These are phyloP conservation scores for Ampelomyces quisqualis DNA, from an alignment of 2,329 filamentous ascomycete species.

Conservation along the genomic window DNA sequence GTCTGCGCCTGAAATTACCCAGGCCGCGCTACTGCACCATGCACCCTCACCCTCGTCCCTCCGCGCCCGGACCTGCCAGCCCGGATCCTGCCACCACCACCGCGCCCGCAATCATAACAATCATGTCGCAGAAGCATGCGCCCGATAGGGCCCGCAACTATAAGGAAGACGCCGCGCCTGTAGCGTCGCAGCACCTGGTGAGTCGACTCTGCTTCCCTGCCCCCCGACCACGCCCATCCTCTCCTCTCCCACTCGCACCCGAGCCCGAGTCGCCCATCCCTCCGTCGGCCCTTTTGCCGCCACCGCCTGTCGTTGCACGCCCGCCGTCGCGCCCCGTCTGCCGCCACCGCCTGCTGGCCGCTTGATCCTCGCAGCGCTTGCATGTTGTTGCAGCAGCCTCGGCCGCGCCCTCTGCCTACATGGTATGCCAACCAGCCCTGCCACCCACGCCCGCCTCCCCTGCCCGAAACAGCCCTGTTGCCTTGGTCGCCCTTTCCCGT, in stretches of 20 bases:
- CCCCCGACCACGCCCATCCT: conserved; percentile 15
- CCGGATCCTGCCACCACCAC: conserved; percentile 37
- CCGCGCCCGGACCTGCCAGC: conserved; percentile 34
- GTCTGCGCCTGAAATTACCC: conserved; percentile 40
- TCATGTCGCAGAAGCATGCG: conserved; percentile 44
- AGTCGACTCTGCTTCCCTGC: conserved; percentile 45
- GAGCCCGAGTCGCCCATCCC: conserved; percentile 17
- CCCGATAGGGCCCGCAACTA: conserved; percentile 47
- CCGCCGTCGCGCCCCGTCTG: conserved; percentile 25
- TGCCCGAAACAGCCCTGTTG: conserved; percentile 41
- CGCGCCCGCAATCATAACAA: conserved; percentile 43
- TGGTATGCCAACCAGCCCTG: conserved; percentile 47
- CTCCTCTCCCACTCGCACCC: conserved; percentile 24
- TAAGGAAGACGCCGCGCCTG: conserved; percentile 49
- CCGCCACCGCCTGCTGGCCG: conserved; percentile 28
- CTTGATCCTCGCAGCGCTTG: conserved; percentile 41
- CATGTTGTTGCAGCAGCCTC: conserved; percentile 43
- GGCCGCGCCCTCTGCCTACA: conserved; percentile 45
- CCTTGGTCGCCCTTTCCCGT: too few species aligned
- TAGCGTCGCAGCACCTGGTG: conserved; percentile 47
- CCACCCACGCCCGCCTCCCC: conserved; percentile 38
- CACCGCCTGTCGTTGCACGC: conserved; percentile 37
- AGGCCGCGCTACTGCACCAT: conserved; percentile 43
- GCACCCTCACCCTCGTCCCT: conserved; percentile 32
- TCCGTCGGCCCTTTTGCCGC: conserved; percentile 16